phyloP scores from a whole-genome alignment of 2,329 filamentous ascomycete genomes.

The Myriosclerotinia scirpicola region DNA sequence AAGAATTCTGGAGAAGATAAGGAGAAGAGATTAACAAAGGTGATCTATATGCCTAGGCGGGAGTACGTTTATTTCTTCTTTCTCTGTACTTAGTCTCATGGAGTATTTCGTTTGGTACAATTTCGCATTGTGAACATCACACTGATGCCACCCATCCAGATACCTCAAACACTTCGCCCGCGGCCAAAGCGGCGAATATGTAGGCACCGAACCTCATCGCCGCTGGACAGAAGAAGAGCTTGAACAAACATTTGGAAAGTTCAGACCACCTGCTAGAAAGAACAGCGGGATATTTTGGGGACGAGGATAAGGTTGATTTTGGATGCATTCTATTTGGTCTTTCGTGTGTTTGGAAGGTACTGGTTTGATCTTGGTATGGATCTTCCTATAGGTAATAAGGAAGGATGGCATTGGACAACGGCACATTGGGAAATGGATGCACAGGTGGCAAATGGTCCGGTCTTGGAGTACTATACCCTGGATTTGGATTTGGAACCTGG shows the following conservation, averaged over 20 bases:
- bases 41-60: constrained; percentile 39
- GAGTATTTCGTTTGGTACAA: too few species aligned
- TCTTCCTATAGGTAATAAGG: not conserved
- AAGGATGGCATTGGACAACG: not conserved
- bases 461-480: constrained; percentile 10
- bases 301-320: constrained; percentile 1
- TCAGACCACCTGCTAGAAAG: constrained; percentile 29
- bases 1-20: constrained; percentile 2
- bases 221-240: constrained; percentile 40
- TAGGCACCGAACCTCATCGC: constrained; percentile 37
- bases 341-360: not conserved
- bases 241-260: constrained; percentile 35
- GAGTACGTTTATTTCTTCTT: constrained; percentile 24
- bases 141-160: not conserved
- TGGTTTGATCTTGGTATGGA: not conserved
- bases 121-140: not conserved
- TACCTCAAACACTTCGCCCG: constrained; percentile 38
- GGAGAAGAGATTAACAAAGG: constrained; percentile 32
- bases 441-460: not conserved
- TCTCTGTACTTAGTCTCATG: not conserved
- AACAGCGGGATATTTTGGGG: constrained; percentile 18
- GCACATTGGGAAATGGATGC: not conserved
- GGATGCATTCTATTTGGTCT: not conserved
- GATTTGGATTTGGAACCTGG: constrained; percentile 4
- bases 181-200: constrained; percentile 36